Evolutionary conservation across 2,329 filamentous ascomycete species (phyloP), one percentile per base, ranked within the genome.

Genomic region (Fusarium transvaalense): DNA sequence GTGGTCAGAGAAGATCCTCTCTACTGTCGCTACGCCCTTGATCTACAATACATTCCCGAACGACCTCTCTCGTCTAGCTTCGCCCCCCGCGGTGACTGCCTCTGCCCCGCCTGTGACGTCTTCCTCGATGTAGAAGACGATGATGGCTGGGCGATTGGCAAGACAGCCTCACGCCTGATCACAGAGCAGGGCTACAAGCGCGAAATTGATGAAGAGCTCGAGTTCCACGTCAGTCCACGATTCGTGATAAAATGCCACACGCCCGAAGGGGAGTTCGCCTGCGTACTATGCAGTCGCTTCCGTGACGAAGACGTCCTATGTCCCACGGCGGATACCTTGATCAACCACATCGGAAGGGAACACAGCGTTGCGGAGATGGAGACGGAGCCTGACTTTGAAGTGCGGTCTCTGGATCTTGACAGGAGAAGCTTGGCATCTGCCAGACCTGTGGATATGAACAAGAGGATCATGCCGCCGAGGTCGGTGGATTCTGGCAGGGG

Each of bases 221-320:
- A 74, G 41, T 71, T 73, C 43, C 34, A 70, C 12, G 52, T 71
- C 39, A 65, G 59, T 12, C 72, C 68, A 7, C 70, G 72, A 32
- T 74, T 74, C 34, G 59, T 74, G 1, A 37, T 74, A 12, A 74
- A 74, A 14, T 71, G 71, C 2, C 72, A 74, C 17, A 73, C 68
- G 0, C 61, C 71, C 6, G 69, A 74, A 7, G 72, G 71, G 15
- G 58, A 71, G 15, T 74, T 65, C 19, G 72, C 72, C 3, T 74
- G 72, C 10, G 52, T 74, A 0, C 61, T 74, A 14, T 74, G 71
- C 37, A 70, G 35, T 8, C 64, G 56, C 32, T 70, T 61, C 37
- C 69, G 71, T 12, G 66, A 73, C 3, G 58, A 56, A 1, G 71
- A 74, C 25, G 56, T 69, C 4, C 23, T 74, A 3, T 74, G 69